Percentiles rank a stretch among this genome's conserved stretches.
These are phyloP conservation scores for Soucietia sequanensis DNA, from an alignment of 805 yeast species.

Conservation along the genomic window DNA sequence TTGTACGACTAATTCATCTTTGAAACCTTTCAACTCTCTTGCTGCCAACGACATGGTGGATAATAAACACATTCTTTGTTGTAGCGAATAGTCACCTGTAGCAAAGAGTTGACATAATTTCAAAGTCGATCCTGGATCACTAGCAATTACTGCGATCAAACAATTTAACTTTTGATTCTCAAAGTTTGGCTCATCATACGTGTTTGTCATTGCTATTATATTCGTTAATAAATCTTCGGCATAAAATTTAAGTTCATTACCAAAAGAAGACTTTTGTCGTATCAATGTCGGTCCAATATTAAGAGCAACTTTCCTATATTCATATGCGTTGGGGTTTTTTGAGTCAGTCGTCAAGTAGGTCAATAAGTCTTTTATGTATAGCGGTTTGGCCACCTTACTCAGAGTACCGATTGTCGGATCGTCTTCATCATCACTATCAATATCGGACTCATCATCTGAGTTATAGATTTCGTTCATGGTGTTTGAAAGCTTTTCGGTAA, in stretches of 20 bases:
- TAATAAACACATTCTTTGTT: conserved; percentile 68
- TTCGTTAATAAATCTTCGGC: conserved; percentile 51
- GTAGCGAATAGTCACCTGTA: conserved; percentile 77
- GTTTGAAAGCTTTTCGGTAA: conserved; percentile 11
- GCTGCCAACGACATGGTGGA: conserved; percentile 71
- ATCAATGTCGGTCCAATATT: conserved; percentile 56
- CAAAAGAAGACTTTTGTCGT: conserved; percentile 58
- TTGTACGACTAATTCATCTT: conserved; percentile 46
- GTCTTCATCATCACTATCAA: conserved; percentile 48
- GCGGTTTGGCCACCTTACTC: conserved; percentile 45
- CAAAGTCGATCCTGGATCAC: conserved; percentile 43
- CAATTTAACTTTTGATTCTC: conserved; percentile 64
- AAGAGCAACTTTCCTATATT: conserved; percentile 51
- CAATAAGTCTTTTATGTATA: conserved; percentile 73
- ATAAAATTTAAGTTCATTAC: conserved; percentile 60
- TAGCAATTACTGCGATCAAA: conserved; percentile 61
- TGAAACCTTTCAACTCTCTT: conserved; percentile 64
- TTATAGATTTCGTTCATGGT: conserved; percentile 21
- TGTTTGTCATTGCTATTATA: conserved; percentile 55
- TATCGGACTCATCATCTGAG: conserved; percentile 16
- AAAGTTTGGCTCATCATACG: conserved; percentile 56
- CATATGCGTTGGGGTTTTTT: conserved; percentile 46
- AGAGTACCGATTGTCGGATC: conserved; percentile 43
- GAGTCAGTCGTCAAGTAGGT: conserved; percentile 50
- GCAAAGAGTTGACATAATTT: conserved; percentile 49